phyloP scores from a whole-genome alignment of 331 rosid genomes.

The Rhamnella rubrinervis region DNA sequence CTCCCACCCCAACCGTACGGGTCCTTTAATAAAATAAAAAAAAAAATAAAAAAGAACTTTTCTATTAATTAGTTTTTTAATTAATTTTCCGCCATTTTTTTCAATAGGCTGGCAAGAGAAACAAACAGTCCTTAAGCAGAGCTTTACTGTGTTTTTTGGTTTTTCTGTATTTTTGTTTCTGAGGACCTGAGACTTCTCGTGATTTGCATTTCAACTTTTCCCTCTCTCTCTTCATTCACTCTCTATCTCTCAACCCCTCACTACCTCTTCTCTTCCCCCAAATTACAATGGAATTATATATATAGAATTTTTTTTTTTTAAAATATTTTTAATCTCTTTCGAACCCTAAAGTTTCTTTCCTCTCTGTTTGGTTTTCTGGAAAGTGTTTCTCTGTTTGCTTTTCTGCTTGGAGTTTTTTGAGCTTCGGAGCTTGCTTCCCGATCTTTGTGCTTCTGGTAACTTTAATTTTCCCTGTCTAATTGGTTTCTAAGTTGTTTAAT shows the following conservation, averaged over 20 bases:
- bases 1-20: not conserved
- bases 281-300: not conserved
- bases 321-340: not conserved
- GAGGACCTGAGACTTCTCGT: conserved; percentile 57
- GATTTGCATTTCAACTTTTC: conserved; percentile 48
- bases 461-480: not conserved
- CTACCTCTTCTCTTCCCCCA: not conserved
- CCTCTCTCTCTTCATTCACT: conserved; percentile 23
- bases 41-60: not conserved
- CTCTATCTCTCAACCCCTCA: not conserved
- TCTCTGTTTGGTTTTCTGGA: not conserved
- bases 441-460: not conserved
- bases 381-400: not conserved
- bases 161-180: conserved; percentile 7
- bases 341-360: conserved; percentile 3
- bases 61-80: not conserved
- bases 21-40: too few species aligned
- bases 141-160: not conserved
- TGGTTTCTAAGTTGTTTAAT: not conserved
- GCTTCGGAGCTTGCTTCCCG: not conserved
- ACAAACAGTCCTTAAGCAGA: not conserved
- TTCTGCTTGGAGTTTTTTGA: not conserved
- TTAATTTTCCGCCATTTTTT: conserved; percentile 4
- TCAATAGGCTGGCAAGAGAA: not conserved
- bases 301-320: not conserved